Evolutionary conservation across 176 grass and related monocot genomes (phyloP).

Genomic region (Rhynchospora pubera): DNA sequence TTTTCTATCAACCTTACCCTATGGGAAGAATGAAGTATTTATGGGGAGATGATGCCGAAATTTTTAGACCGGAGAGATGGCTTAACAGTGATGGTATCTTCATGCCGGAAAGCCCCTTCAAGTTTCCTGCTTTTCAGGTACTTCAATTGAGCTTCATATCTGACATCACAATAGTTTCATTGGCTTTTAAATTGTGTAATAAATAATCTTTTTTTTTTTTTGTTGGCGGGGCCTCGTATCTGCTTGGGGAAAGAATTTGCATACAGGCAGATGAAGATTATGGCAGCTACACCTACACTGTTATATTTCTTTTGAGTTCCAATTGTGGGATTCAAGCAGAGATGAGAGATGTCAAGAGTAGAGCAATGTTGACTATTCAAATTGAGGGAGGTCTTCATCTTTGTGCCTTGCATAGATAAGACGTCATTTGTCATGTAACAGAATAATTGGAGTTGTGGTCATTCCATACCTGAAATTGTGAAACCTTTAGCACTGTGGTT

Average conservation of each 20-base stretch:
- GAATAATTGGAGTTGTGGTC: background rate
- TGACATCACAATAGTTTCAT: too few relatives aligned
- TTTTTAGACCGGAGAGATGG: slow-evolving; percentile 80
- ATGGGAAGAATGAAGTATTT: slow-evolving; percentile 83
- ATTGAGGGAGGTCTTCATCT: slow-evolving; percentile 46
- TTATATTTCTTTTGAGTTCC: slow-evolving; percentile 50
- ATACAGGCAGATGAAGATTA: slow-evolving; percentile 81
- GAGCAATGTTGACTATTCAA: slow-evolving; percentile 44
- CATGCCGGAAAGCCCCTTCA: slow-evolving; percentile 56
- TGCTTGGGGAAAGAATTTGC: slow-evolving; percentile 91
- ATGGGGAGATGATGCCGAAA: slow-evolving; percentile 64
- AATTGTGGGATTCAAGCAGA: slow-evolving; percentile 34
- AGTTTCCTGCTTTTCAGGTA: slow-evolving; percentile 83
- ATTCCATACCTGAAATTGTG: background rate
- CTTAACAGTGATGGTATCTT: slow-evolving; percentile 40
- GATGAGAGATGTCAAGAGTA: slow-evolving; percentile 25
- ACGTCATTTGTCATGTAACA: background rate
- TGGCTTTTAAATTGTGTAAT: background rate
- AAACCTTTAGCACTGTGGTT: too few relatives aligned
- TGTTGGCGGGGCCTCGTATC: slow-evolving; percentile 68
- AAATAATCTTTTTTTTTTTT: background rate
- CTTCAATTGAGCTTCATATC: background rate
- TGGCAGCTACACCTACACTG: slow-evolving; percentile 38
- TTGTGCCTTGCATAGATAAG: slow-evolving; percentile 26
- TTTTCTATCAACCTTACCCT: slow-evolving; percentile 65